Conservation (phyloP, 768 basidiomycete species). For the Leccinum rimulosum region DNA sequence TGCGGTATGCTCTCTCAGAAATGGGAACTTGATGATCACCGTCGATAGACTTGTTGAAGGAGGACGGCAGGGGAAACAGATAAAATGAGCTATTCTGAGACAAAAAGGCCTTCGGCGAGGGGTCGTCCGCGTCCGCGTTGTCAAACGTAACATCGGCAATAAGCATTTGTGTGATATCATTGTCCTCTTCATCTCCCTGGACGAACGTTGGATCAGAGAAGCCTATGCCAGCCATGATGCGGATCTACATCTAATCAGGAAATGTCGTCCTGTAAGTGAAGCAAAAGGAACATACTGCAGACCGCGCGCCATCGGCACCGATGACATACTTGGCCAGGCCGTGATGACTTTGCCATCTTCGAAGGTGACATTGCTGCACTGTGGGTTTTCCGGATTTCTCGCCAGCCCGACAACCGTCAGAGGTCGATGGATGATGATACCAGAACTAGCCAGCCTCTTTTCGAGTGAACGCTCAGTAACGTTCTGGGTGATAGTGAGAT, state of each 20-base stretch:
- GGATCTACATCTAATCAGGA: slow-evolving; percentile 33
- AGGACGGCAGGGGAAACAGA: slow-evolving; percentile 34
- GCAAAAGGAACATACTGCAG: slow-evolving; percentile 34
- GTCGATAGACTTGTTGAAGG: slow-evolving; percentile 17
- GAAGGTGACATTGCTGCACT: slow-evolving; percentile 41
- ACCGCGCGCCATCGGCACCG: slow-evolving; percentile 51
- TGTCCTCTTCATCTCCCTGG: slow-evolving; percentile 23
- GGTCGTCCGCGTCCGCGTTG: background rate
- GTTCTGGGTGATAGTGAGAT: slow-evolving; percentile 43
- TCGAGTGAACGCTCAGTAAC: slow-evolving; percentile 44
- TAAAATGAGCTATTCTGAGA: slow-evolving; percentile 35
- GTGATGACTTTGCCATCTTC: slow-evolving; percentile 44
- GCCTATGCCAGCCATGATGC: slow-evolving; percentile 38
- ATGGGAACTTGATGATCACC: slow-evolving; percentile 2
- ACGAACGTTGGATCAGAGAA: slow-evolving; percentile 43
- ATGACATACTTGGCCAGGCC: slow-evolving; percentile 47
- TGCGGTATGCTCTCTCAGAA: slow-evolving; percentile 33
- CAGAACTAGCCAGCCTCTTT: slow-evolving; percentile 30
- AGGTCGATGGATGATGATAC: slow-evolving; percentile 36
- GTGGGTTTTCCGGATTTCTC: slow-evolving; percentile 24
- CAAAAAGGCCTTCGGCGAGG: slow-evolving; percentile 19
- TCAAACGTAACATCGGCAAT: slow-evolving; percentile 47
- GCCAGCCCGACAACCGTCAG: slow-evolving; percentile 39
- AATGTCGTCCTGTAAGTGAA: background rate
- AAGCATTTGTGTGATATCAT: slow-evolving; percentile 36